phyloP scores from a whole-genome alignment of 2,329 filamentous ascomycete species.

The Rosellinia necatrix region DNA sequence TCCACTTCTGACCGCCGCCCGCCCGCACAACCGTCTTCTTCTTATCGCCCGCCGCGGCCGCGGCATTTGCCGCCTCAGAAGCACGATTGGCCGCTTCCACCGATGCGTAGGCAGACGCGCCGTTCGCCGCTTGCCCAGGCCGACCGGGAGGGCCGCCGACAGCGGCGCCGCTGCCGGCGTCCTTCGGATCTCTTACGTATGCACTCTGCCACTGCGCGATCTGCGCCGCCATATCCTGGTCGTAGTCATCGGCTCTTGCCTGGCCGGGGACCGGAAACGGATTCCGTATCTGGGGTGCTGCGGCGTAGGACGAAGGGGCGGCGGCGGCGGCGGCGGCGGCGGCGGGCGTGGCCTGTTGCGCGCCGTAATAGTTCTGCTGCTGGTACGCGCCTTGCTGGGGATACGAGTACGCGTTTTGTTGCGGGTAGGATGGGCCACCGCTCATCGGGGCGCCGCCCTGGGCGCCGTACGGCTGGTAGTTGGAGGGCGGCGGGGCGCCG shows the following conservation, averaged over 20 bases:
- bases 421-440: slow-evolving; percentile 29
- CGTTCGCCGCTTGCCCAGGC: slow-evolving; percentile 35
- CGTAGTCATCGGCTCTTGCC: slow-evolving; percentile 51
- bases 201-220: slow-evolving; percentile 95
- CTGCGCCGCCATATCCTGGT: slow-evolving; percentile 86
- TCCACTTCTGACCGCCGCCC: slow-evolving; percentile 92
- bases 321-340: slow-evolving; percentile 41
- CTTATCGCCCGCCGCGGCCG: slow-evolving; percentile 58
- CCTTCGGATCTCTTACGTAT: slow-evolving; percentile 63
- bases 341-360: slow-evolving; percentile 30
- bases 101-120: slow-evolving; percentile 46
- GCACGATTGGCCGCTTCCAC: slow-evolving; percentile 37
- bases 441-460: slow-evolving; percentile 32
- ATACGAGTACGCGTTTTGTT: slow-evolving; percentile 37
- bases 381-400: slow-evolving; percentile 37
- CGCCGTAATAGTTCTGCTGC: slow-evolving; percentile 43
- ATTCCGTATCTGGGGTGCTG: slow-evolving; percentile 74
- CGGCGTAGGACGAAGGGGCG: slow-evolving; percentile 50
- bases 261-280: slow-evolving; percentile 73
- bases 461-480: slow-evolving; percentile 47
- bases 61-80: slow-evolving; percentile 46
- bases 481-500: slow-evolving; percentile 36
- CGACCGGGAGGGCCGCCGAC: slow-evolving; percentile 29
- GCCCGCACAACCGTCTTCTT: slow-evolving; percentile 86
- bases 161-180: slow-evolving; percentile 52